Evolutionary conservation across 163 green algal genomes (phyloP).

Genomic region (Scenedesmus sp.): DNA sequence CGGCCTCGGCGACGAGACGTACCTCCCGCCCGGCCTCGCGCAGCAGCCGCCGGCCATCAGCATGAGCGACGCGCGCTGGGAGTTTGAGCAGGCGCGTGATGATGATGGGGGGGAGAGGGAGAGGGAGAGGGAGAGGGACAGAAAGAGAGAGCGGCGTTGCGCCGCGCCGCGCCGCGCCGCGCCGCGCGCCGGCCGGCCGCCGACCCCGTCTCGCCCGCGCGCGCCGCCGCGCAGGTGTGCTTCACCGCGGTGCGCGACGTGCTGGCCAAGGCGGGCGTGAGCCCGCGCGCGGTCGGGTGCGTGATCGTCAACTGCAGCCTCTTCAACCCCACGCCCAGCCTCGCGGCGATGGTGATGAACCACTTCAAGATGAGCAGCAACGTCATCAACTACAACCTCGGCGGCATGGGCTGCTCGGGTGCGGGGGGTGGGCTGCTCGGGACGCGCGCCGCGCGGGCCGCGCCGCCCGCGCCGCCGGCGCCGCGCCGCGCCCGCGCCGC

Average conservation of each 20-base stretch:
- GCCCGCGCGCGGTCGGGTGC: conserved; percentile 80
- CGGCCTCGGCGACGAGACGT: conserved; percentile 87
- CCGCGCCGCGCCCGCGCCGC: neutral
- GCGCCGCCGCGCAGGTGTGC: conserved; percentile 52
- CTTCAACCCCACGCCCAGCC: conserved; percentile 91
- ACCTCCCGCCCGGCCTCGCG: conserved; percentile 71
- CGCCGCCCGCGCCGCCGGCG: neutral
- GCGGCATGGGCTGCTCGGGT: conserved; percentile 73
- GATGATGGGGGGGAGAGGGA: no score
- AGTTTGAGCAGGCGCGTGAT: conserved; percentile 80
- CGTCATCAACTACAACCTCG: conserved; percentile 80
- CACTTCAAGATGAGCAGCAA: conserved; percentile 91
- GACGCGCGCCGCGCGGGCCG: no score
- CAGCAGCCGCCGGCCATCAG: conserved; percentile 64
- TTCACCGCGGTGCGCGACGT: conserved; percentile 52
- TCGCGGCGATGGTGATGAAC: conserved; percentile 93
- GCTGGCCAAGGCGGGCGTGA: conserved; percentile 54
- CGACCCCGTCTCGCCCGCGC: no score
- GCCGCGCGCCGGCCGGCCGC: no score
- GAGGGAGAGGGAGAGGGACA: no score
- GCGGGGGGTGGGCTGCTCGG: no score
- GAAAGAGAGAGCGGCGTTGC: no score
- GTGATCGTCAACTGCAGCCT: conserved; percentile 94
- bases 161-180: no score
- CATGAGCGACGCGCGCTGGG: conserved; percentile 78